Percentiles rank a stretch among this genome's conserved stretches.
Evolutionary conservation across 75 land plant genomes (phyloP).

Genomic region (Adiantum capillusveneris): DNA sequence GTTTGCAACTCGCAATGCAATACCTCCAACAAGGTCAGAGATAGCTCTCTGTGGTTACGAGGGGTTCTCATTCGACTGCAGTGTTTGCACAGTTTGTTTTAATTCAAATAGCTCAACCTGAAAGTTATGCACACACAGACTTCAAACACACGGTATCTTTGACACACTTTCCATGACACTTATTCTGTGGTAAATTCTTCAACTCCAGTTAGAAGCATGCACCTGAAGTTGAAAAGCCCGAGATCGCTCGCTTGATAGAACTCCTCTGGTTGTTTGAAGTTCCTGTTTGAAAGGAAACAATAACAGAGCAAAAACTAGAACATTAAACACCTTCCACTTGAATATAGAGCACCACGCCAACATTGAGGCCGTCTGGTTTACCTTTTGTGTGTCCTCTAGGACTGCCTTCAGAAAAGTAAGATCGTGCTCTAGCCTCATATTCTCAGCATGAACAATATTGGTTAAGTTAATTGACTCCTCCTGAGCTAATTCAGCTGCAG

Average conservation of each 20-base stretch:
- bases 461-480: conserved; percentile 86
- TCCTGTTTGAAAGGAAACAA: conserved; percentile 44
- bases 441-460: conserved; percentile 90
- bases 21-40: no score
- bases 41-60: no score
- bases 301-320: neutral
- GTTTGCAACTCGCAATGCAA: no score
- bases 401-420: conserved; percentile 93
- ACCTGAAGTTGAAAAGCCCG: conserved; percentile 98
- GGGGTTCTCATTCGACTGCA: no score
- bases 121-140: no score
- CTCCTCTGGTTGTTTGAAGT: conserved; percentile 86
- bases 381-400: conserved; percentile 95
- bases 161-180: no score
- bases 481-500: conserved; percentile 56
- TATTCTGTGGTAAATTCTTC: no score
- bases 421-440: conserved; percentile 90
- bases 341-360: neutral
- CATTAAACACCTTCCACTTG: neutral
- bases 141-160: no score
- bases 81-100: conserved; percentile 17
- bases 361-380: conserved; percentile 6
- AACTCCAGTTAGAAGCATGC: neutral
- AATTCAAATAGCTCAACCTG: conserved; percentile 34
- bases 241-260: conserved; percentile 68